These are phyloP conservation scores for Apium graveolens DNA, from an alignment of 129 eudicot species.

Conservation along the genomic window DNA sequence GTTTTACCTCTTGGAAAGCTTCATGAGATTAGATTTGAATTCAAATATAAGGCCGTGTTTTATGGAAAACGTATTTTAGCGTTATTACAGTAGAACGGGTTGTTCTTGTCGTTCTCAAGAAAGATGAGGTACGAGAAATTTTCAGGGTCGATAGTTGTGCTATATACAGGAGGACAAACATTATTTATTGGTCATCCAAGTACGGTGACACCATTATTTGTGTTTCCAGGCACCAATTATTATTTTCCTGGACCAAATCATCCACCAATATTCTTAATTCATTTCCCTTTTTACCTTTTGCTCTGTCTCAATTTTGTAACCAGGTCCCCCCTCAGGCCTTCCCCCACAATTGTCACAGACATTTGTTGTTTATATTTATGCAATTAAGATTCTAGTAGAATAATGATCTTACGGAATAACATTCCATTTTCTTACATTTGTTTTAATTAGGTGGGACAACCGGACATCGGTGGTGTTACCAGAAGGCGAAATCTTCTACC, in stretches of 20 bases:
- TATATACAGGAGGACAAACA: conserved; percentile 38
- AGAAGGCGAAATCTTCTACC: conserved; percentile 44
- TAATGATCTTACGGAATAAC: background rate
- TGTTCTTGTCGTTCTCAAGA: too few species aligned
- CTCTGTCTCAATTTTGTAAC: background rate
- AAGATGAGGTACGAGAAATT: too few species aligned
- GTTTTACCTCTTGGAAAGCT: too few species aligned
- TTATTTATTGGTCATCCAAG: conserved; percentile 35
- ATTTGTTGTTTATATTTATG: conserved; percentile 13
- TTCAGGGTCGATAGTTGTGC: conserved; percentile 24
- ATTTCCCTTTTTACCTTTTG: background rate
- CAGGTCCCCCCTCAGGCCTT: conserved; percentile 24
- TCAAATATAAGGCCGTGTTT: too few species aligned
- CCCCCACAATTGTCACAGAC: background rate
- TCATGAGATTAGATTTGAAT: too few species aligned
- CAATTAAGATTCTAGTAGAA: background rate
- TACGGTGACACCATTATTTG: conserved; percentile 38
- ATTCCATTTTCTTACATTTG: background rate
- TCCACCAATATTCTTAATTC: conserved; percentile 12
- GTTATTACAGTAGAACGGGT: too few species aligned
- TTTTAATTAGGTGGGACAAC: conserved; percentile 39
- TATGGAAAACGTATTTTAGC: too few species aligned
- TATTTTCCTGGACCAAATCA: conserved; percentile 23
- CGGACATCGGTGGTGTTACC: conserved; percentile 47
- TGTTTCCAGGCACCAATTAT: conserved; percentile 9